Base-by-base conservation (phyloP, 2,329 filamentous ascomycete genomes). In the Simplicillium aogashimaense region DNA sequence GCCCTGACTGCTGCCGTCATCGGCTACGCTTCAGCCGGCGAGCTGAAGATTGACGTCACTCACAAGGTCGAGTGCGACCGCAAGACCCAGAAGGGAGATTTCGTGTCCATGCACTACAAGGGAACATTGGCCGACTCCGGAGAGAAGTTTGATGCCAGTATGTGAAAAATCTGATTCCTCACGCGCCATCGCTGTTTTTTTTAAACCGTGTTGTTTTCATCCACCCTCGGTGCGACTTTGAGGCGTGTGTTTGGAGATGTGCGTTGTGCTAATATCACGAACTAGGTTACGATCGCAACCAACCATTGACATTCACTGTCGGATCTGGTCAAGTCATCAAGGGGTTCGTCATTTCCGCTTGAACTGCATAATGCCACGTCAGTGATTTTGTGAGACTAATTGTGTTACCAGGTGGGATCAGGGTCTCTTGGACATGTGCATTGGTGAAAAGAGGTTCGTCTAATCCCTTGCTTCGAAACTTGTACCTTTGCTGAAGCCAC, bases 391-490 rank as follows among this genome's bases (percentile, higher is more conserved):
- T n/a, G 30, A 20, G 31, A 28, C 14, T 6, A 16, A 16, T 43
- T 33, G 49, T 53, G 50, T 53, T 51, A 14, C 46, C 46, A 86
- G 81, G 56, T 95, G 89, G 90, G 90, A 97, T 53, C 65, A 94
- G 58, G 90, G 90, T 37, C 74, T 97, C 31, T 53, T 92, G 40
- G 86, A 86, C 56, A 95, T 97, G 89, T 97, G 92, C 65, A 83
- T 94, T 52, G 90, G 92, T 46, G 90, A 97, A 72, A 90, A 89
- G 72, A 77, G 74, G 72, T 69, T 52, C 64, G 62, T 51, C 29
- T 18, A 33, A 17, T n/a, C 7, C 35, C 20, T 10, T 30, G 5
- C 14, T 30, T 15, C 30, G 12, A 10, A 25, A 7, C 18, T 10
- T 28, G 11, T 33, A 25, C 16, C 31, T 16, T 25, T 13, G 11